A percentile compares a stretch with the other conserved stretches of the same genome.
Evolutionary conservation across 2,329 filamentous ascomycete species (phyloP).

Genomic region (Exophiala sp.): DNA sequence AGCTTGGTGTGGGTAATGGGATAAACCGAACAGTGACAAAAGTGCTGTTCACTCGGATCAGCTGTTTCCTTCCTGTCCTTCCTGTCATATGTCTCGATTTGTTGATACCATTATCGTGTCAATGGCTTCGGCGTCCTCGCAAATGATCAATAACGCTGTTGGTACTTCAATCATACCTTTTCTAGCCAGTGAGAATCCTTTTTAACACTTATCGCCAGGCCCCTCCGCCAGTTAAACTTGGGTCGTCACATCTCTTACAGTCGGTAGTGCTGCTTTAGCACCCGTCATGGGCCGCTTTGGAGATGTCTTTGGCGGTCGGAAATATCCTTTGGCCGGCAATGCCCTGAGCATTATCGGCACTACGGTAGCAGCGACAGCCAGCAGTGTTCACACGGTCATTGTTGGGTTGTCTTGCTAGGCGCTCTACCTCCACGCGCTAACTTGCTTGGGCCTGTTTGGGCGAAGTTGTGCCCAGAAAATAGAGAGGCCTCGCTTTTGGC

Average conservation of each 20-base stretch:
- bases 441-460: background rate
- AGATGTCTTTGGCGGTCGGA: constrained; percentile 1
- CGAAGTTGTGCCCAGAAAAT: background rate
- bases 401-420: background rate
- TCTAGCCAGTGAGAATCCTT: too few relatives aligned
- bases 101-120: too few relatives aligned
- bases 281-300: background rate
- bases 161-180: too few relatives aligned
- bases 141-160: too few relatives aligned
- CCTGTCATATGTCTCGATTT: too few relatives aligned
- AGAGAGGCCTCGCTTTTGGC: background rate
- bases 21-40: too few relatives aligned
- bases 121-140: too few relatives aligned
- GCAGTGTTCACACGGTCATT: background rate
- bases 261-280: background rate
- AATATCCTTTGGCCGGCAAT: background rate
- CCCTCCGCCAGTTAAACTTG: background rate
- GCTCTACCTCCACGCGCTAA: background rate
- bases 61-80: too few relatives aligned
- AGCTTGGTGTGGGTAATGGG: too few relatives aligned
- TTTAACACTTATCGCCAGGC: too few relatives aligned
- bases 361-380: background rate
- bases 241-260: background rate
- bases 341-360: background rate
- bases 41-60: too few relatives aligned